Base-by-base conservation (phyloP, 495 filamentous ascomycete species). In the Margaritispora aquatica region DNA sequence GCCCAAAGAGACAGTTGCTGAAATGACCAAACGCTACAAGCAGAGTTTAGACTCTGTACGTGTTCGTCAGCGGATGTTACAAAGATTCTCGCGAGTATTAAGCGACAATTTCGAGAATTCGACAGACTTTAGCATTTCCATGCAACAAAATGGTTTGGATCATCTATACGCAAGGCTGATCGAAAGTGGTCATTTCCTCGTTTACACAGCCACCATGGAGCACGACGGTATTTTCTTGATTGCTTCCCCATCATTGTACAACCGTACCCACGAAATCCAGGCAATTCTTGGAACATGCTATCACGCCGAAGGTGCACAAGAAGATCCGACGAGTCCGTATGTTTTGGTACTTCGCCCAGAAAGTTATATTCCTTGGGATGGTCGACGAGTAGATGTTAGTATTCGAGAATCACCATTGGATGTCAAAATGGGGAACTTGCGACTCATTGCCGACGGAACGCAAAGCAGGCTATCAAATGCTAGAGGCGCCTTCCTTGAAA, bases 21-120 rank as follows among this genome's bases (percentile, higher is more conserved):
- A 97, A 55, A 96, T 97, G 84, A 94, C 93, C 65, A 97, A 92
- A 75, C 84, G 94, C 23, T 97, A 96, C 77, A 97, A 95, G 74
- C 88, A 90, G 63, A 88, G 89, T 59, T 72, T 98, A 7, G 94
- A 98, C 71, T 97, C 94, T 1, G 95, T 96, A 13, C 89, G 94
- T 48, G 92, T 97, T 55, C 84, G 94, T 22, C 95, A 98, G 70
- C 80, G 95, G 63, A 97, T 80, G 78, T 66, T 84, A 50, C 79
- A 83, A 62, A 74, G 80, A 27, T 96, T 96, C 70, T 91, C 89
- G 7, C 80, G 90, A 63, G 88, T 96, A 66, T 76, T 98, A 36
- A 90, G 88, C 59, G 87, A 96, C 63, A 81, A 93, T 34, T 98
- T 97, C 62, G 94, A 98, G 69, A 97, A 97, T 68, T 88, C 90